Percentiles rank a stretch among this genome's conserved stretches.
These are phyloP conservation scores for Candida sanyiensis DNA, from an alignment of 805 yeast species.

Conservation along the genomic window DNA sequence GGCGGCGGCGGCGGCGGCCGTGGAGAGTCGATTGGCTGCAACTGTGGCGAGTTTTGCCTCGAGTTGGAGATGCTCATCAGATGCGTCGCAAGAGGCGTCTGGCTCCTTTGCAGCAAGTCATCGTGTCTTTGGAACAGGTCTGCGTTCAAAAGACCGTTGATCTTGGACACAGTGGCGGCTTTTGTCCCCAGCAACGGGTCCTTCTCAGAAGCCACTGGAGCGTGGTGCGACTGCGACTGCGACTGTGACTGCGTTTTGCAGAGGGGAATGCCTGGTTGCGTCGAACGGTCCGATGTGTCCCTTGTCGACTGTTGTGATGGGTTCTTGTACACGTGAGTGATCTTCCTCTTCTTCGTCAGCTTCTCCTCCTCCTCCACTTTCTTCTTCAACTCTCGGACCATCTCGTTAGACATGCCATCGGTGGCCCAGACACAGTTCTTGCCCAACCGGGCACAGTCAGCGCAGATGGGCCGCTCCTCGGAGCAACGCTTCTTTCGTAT, in stretches of 20 bases:
- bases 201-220: background rate
- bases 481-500: conserved; percentile 70
- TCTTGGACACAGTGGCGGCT: conserved; percentile 1
- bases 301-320: conserved; percentile 5
- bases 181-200: conserved; percentile 2
- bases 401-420: conserved; percentile 32
- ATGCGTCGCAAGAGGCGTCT: conserved; percentile 23
- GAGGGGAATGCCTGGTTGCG: background rate
- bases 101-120: conserved; percentile 12
- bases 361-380: conserved; percentile 24
- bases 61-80: conserved; percentile 15
- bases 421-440: conserved; percentile 68
- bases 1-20: too few relatives aligned
- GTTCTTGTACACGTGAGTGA: background rate
- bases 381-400: conserved; percentile 24
- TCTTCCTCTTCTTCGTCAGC: conserved; percentile 8
- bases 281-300: background rate
- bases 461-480: conserved; percentile 62
- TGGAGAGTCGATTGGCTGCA: conserved; percentile 8
- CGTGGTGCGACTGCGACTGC: background rate
- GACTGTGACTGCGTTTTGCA: background rate
- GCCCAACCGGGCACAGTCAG: conserved; percentile 59
- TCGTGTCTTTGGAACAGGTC: conserved; percentile 12
- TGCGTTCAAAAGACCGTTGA: conserved; percentile 5
- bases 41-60: conserved; percentile 9